Evolutionary conservation across 1,284 basidiomycete genomes (phyloP).

Genomic region (Violaceomyces palustris): DNA sequence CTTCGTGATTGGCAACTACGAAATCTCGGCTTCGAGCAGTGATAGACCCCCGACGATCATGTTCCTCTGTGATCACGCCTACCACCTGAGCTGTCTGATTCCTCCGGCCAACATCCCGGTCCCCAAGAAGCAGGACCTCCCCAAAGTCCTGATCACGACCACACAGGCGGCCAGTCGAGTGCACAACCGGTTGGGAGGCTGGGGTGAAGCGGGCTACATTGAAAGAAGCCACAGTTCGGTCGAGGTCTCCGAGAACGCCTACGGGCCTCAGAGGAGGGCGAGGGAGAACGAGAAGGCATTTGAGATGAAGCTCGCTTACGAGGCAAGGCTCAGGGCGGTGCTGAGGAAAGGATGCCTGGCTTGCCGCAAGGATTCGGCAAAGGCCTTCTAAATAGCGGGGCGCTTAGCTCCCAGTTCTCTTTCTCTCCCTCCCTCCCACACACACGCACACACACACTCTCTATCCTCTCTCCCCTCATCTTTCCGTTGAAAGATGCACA

Average conservation of each 20-base stretch:
- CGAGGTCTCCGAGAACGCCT: slow-evolving; percentile 9
- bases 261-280: slow-evolving; percentile 16
- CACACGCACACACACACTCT: no score
- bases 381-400: no score
- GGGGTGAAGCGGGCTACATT: slow-evolving; percentile 2
- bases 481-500: no score
- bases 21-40: slow-evolving; percentile 2
- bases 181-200: neutral
- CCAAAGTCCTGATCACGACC: slow-evolving; percentile 7
- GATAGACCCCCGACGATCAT: slow-evolving; percentile 17
- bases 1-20: slow-evolving; percentile 9
- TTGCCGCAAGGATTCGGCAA: slow-evolving; percentile 12
- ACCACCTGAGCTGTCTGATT: slow-evolving; percentile 36
- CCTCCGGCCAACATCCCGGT: slow-evolving; percentile 12
- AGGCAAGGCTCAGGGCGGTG: slow-evolving; percentile 11
- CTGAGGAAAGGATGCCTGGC: slow-evolving; percentile 17
- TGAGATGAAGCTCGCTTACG: slow-evolving; percentile 19
- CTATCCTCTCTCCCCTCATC: no score
- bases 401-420: no score
- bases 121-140: neutral
- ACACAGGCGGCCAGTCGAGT: slow-evolving; percentile 13
- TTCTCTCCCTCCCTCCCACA: no score
- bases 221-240: neutral
- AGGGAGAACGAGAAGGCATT: slow-evolving; percentile 10
- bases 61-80: slow-evolving; percentile 44